These are phyloP conservation scores for Neofusicoccum kwambonambiense DNA, from an alignment of 2,329 filamentous ascomycete species.

Conservation along the genomic window DNA sequence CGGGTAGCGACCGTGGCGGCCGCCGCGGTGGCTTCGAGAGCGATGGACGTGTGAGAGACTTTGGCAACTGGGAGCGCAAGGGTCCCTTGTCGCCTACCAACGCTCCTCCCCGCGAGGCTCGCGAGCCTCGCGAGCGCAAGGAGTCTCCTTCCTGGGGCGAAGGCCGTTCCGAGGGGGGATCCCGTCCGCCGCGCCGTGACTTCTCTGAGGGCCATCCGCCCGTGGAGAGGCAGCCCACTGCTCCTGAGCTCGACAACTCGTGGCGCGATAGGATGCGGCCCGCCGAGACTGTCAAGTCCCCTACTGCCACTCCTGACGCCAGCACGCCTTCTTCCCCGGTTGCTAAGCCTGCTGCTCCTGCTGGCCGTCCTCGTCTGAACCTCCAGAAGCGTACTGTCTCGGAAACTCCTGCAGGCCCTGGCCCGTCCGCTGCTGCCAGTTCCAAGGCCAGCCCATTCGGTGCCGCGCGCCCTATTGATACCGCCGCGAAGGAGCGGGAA, in stretches of 20 bases:
- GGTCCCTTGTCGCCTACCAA: slow-evolving; percentile 76
- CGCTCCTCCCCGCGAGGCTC: slow-evolving; percentile 50
- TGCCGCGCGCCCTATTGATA: slow-evolving; percentile 90
- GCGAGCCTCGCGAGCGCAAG: slow-evolving; percentile 43
- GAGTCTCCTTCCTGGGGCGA: slow-evolving; percentile 74
- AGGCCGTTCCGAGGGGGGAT: slow-evolving; percentile 69
- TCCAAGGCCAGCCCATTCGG: slow-evolving; percentile 92
- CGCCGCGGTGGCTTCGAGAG: slow-evolving; percentile 62
- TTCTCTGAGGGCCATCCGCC: slow-evolving; percentile 58
- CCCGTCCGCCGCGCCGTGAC: slow-evolving; percentile 73
- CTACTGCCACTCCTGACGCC: slow-evolving; percentile 67
- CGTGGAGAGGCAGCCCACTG: slow-evolving; percentile 71
- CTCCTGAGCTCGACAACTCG: slow-evolving; percentile 87
- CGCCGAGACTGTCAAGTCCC: slow-evolving; percentile 64
- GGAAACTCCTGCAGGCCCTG: slow-evolving; percentile 59
- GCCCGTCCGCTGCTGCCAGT: slow-evolving; percentile 50
- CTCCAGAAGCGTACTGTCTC: slow-evolving; percentile 88
- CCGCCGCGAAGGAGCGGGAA: slow-evolving; percentile 80
- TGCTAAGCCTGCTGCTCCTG: slow-evolving; percentile 57
- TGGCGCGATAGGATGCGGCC: slow-evolving; percentile 92
- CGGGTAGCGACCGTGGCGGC: slow-evolving; percentile 61
- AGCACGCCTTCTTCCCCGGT: slow-evolving; percentile 76
- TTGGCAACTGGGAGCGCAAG: slow-evolving; percentile 91
- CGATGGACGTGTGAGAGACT: slow-evolving; percentile 76
- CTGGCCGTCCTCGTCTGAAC: slow-evolving; percentile 76